Base-by-base conservation (phyloP, 2,329 filamentous ascomycete genomes). In the Xylaria sp. region DNA sequence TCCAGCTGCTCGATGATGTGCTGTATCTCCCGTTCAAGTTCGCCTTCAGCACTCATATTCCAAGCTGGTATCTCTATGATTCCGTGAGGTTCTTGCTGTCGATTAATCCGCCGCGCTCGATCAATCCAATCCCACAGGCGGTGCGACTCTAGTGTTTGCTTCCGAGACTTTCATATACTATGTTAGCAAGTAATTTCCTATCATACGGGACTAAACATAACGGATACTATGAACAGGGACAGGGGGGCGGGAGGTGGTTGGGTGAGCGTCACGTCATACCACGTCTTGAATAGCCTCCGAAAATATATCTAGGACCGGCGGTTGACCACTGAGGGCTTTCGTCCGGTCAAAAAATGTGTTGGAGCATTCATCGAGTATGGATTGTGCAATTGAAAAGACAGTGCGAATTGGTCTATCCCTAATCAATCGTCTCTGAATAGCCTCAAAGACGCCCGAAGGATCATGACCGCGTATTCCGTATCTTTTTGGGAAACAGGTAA, bases 401-500 rank as follows among this genome's bases (percentile, higher is more conserved):
- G 65, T 67, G n/a, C 46, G 23, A 37, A 59, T 44, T 31, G 55
- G 37, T 57, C 28, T 69, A 20, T 1, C 60, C 46, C 39, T 34
- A 13, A n/a, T 23, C 5, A 72, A 67, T 18, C 75, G 72, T 20
- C 73, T 76, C 41, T 80, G 76, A 23, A 80, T 75, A 1, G 77
- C 76, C 64, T 81, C 78, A 66, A 82, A 79, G 2, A 82, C 77
- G 3, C 75, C 80, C 0, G 80, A 81, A 1, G 76, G 73, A 54
- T 82, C 80, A 13, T 77, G 78, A 15, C 82, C 80, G 55, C 80
- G 80, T 13, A 76, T 73, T 3, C 79, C 80, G 79, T 80, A 83
- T 51, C 81, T 72, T 41, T 80, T 75, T 2, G 81, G 80, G 63
- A 82, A 82, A n/a, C 75, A 77, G 0, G 81, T 79, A 20, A 82